Conservation (phyloP, 441 rosid species). For the Gossypium trilobum region DNA sequence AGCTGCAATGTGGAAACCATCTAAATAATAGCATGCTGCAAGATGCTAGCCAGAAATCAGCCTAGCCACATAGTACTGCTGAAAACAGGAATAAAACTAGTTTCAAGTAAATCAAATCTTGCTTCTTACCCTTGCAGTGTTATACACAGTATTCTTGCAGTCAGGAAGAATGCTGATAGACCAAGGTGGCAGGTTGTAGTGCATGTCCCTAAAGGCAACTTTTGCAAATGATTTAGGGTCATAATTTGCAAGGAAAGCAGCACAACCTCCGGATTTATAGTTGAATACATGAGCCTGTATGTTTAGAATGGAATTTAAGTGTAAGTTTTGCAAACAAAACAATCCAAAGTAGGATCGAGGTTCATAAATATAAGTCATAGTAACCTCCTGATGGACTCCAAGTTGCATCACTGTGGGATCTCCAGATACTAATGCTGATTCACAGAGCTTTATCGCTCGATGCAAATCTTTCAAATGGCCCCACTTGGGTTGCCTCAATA, state of each 20-base stretch:
- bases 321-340: background rate
- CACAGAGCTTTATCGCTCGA: slow-evolving; percentile 74
- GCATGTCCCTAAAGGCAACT: slow-evolving; percentile 63
- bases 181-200: slow-evolving; percentile 95
- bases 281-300: slow-evolving; percentile 79
- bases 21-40: no score
- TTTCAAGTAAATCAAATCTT: background rate
- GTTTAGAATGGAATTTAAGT: slow-evolving; percentile 1
- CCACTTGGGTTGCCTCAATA: slow-evolving; percentile 88
- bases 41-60: no score
- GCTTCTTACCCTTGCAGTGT: slow-evolving; percentile 81
- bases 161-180: slow-evolving; percentile 95
- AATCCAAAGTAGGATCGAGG: background rate
- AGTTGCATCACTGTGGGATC: slow-evolving; percentile 51
- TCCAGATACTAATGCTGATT: slow-evolving; percentile 70
- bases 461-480: slow-evolving; percentile 96
- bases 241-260: slow-evolving; percentile 88
- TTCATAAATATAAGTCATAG: background rate
- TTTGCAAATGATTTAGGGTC: slow-evolving; percentile 49
- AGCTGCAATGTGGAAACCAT: background rate
- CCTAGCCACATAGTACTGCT: no score
- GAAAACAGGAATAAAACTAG: background rate
- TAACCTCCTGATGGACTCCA: slow-evolving; percentile 79
- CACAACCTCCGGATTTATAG: slow-evolving; percentile 68
- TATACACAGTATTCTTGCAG: slow-evolving; percentile 91